Evolutionary conservation across 2,329 filamentous ascomycete species (phyloP).

Genomic region (Aspergillus viridinutans): DNA sequence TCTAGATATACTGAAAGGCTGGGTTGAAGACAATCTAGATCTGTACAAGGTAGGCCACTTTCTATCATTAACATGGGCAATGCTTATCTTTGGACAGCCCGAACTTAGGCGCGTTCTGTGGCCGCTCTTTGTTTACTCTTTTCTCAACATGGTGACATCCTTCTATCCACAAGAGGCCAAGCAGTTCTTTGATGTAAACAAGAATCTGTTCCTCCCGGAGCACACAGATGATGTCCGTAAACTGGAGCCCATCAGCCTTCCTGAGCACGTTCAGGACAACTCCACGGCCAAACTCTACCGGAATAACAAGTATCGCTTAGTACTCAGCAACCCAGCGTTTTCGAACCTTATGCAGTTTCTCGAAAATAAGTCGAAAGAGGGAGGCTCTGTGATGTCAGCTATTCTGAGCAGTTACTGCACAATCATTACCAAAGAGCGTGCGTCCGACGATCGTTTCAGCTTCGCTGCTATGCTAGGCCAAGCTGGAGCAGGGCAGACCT

Average conservation of each 20-base stretch:
- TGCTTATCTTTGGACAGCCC: conserved; percentile 50
- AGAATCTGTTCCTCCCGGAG: conserved; percentile 66
- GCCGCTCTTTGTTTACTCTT: conserved; percentile 93
- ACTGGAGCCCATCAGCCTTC: conserved; percentile 69
- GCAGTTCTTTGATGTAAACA: conserved; percentile 66
- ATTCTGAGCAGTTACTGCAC: conserved; percentile 63
- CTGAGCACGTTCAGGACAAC: conserved; percentile 75
- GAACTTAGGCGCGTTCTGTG: conserved; percentile 85
- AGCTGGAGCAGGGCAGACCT: conserved; percentile 51
- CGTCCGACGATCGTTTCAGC: conserved; percentile 54
- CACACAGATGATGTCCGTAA: conserved; percentile 76
- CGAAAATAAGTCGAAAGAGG: conserved; percentile 77
- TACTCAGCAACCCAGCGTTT: conserved; percentile 80
- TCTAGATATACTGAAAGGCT: conserved; percentile 65
- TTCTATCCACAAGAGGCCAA: conserved; percentile 69
- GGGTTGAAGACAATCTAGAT: conserved; percentile 88
- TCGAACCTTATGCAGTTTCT: conserved; percentile 81
- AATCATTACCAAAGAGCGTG: conserved; percentile 56
- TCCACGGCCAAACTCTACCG: conserved; percentile 74
- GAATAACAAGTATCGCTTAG: conserved; percentile 82
- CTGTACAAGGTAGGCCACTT: conserved; percentile 71
- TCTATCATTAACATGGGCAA: background rate
- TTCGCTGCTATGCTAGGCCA: conserved; percentile 57
- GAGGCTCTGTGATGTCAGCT: conserved; percentile 71
- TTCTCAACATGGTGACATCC: conserved; percentile 70